phyloP scores from a whole-genome alignment of 2,329 filamentous ascomycete species.

The Fusarium virguliforme region DNA sequence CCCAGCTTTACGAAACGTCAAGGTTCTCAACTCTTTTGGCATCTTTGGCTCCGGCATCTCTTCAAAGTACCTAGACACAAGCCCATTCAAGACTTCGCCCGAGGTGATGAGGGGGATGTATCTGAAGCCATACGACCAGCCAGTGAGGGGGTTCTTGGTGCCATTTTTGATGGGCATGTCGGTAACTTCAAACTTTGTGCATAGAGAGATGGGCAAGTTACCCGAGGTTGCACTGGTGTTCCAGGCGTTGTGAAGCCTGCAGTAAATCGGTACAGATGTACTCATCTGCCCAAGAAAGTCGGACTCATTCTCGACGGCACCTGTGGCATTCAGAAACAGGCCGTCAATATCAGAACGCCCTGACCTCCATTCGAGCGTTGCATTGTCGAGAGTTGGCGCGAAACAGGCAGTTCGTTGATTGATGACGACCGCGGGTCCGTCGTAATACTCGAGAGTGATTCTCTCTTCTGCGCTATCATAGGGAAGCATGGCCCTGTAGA shows the following conservation, averaged over 20 bases:
- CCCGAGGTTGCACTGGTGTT: fast-evolving
- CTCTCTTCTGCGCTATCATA: not conserved
- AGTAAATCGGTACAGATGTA: not conserved
- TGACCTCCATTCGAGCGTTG: not conserved
- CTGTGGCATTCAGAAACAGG: not conserved
- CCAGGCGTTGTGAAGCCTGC: conserved; percentile 21
- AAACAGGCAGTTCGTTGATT: conserved; percentile 20
- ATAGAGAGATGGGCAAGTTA: conserved; percentile 19
- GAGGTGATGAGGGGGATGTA: conserved; percentile 20
- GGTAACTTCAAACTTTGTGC: not conserved
- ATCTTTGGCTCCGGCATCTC: not conserved
- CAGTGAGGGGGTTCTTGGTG: conserved; percentile 10
- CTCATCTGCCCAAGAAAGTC: not conserved
- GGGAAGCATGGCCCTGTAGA: conserved; percentile 13
- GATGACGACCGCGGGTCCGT: conserved; percentile 1
- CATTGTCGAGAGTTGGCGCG: fast-evolving
- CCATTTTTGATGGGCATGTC: fast-evolving
- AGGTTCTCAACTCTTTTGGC: not conserved
- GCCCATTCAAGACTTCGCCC: conserved; percentile 16
- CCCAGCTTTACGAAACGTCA: not conserved
- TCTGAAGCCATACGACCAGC: conserved; percentile 9
- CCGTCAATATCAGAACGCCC: conserved; percentile 8
- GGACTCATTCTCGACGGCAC: not conserved
- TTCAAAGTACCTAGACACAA: not conserved
- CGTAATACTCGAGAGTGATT: not conserved